Conservation (phyloP, 768 basidiomycete species). For the Mycena leptocephala region DNA sequence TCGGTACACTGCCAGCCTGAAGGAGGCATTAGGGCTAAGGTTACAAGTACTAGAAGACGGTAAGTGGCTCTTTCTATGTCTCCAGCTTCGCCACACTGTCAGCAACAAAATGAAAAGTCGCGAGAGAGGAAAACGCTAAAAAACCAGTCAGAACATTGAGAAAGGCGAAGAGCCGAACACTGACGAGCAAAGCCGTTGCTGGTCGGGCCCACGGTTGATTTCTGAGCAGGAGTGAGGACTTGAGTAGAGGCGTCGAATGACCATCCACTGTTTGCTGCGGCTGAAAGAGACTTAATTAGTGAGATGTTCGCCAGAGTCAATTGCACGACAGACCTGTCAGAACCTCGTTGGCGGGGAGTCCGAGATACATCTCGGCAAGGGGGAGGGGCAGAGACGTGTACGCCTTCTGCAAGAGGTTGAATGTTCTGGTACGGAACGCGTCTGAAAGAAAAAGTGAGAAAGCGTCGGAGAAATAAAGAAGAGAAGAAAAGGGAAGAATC, state of each 20-base stretch:
- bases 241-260: slow-evolving; percentile 63
- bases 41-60: slow-evolving; percentile 1
- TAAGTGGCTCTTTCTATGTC: slow-evolving; percentile 21
- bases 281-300: slow-evolving; percentile 45
- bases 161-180: neutral
- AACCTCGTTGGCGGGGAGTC: slow-evolving; percentile 59
- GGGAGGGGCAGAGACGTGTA: slow-evolving; percentile 74
- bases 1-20: neutral
- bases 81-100: slow-evolving; percentile 71
- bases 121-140: slow-evolving; percentile 37
- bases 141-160: neutral
- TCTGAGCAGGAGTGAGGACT: slow-evolving; percentile 58
- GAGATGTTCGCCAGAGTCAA: neutral
- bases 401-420: slow-evolving; percentile 72
- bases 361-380: slow-evolving; percentile 73
- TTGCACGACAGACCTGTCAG: slow-evolving; percentile 51
- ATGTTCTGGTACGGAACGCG: slow-evolving; percentile 71
- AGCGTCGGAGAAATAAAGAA: neutral
- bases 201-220: neutral
- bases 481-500: slow-evolving; percentile 6
- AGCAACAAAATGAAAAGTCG: slow-evolving; percentile 45
- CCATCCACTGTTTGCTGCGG: slow-evolving; percentile 65
- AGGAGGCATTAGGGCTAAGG: neutral
- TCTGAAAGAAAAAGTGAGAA: slow-evolving; percentile 55
- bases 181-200: slow-evolving; percentile 23